Base-by-base conservation (phyloP, 2,329 filamentous ascomycete species). In the Grosmannia clavigera region DNA sequence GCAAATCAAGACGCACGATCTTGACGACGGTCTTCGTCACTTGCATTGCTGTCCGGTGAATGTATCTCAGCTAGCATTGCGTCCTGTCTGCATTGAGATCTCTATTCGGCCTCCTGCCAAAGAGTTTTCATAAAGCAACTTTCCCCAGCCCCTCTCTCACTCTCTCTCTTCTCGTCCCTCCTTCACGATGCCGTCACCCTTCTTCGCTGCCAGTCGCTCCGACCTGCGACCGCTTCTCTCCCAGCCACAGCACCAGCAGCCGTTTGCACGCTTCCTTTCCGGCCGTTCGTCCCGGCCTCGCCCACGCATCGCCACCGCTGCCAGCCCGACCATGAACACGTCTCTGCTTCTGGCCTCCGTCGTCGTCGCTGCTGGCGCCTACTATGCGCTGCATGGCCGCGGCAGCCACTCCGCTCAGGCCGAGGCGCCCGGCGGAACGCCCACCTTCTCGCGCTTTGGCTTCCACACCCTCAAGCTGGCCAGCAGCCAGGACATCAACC, bases 401-500 rank as follows among this genome's bases (percentile, higher is more conserved):
- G 12, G 52, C 10, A 33, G 54, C 40, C 22, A 58, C 6, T 2
- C 55, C 0, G 61, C 61, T 0, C 60, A 64, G 55, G 65, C 65
- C 10, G 62, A 65, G 57, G 59, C 58, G 3, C 25, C 38, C 2
- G 61, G 52, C n/a, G 60, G 58, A 16, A 61, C 61, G 53, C 62
- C 63, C 5, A 52, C 62, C 1, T 67, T 67, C 43, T 29, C 59
- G 35, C 54, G 65, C 61, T 67, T 71, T 48, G 67, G 67, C 57
- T 77, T 81, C 65, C 70, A 76, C 3, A 76, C 73, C 3, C 69
- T 84, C 10, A 72, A 72, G 27, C 71, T 85, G 2, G 71, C 81
- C 60, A 80, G 77, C 64, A 71, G 75, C 12, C 76, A 82, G 65
- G 63, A 70, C 40, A 75, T 84, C 62, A 84, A 80, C 65, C 80